Evolutionary conservation across 75 land plant genomes (phyloP), one percentile per base, ranked within the genome.

Genomic region (Pinus tabuliformis): DNA sequence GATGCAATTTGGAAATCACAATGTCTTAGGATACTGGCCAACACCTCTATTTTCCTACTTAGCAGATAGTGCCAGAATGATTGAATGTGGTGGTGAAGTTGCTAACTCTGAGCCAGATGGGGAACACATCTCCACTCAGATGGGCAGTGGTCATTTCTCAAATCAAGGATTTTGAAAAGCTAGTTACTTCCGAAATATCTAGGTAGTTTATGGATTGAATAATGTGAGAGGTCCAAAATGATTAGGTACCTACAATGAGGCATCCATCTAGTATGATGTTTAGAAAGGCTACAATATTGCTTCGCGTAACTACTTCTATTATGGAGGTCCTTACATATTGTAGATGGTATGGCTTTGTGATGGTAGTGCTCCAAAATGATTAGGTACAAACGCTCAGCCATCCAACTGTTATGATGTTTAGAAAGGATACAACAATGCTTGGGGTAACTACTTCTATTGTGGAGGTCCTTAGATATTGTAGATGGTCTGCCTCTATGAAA

Each of bases 81-180:
- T 94, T 26, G 95, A 94, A 58, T 94, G 92, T 90, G 96, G 96
- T 66, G 95, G 92, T 6, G 95, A 94, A 75, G 89, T 94, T 13
- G 97, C 92, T 73, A 94, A 94, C 74, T 85, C 92, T 11, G 76
- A 86, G 45, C 84, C 92, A 18, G 83, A 87, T 58, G 92, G 92
- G 6, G 62, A 79, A 18, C 97, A 94, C 86, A 94, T 94, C 6
- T 72, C 90, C 13, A 94, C 97, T 13, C 83, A 87, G 72, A 94
- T 94, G 97, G 97, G 97, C 11, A 94, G 92, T 72, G 95, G 95
- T 17, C 92, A 83, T 78, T 94, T 94, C 72, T 90, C 97, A 0
- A 82, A 86, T 28, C 90, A 83, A 79, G 97, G 97, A 0, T 94
- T 82, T 85, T 0, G 90, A 52, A 82, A 87, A 76, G 75, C 95